phyloP scores from a whole-genome alignment of 495 filamentous ascomycete genomes.

The Penicillium arizonense region DNA sequence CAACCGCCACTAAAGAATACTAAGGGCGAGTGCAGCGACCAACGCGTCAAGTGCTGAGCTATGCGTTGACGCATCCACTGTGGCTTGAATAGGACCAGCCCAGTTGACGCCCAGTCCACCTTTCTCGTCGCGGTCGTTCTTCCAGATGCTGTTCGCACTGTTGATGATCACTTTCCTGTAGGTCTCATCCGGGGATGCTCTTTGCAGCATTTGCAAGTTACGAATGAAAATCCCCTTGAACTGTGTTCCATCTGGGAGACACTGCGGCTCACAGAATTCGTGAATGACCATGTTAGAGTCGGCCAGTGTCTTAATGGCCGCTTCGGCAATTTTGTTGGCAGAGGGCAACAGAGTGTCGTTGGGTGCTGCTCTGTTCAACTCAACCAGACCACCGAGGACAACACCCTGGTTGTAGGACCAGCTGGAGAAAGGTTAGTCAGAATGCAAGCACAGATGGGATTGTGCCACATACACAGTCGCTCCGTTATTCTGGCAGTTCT shows the following conservation, averaged over 20 bases:
- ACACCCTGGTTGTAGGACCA: slow-evolving; percentile 86
- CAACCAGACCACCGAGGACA: slow-evolving; percentile 68
- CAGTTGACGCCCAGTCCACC: slow-evolving; percentile 56
- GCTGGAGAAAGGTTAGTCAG: slow-evolving; percentile 7
- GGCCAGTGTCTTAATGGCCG: slow-evolving; percentile 55
- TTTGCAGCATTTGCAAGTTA: slow-evolving; percentile 60
- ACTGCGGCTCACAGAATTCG: slow-evolving; percentile 63
- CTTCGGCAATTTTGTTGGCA: slow-evolving; percentile 64
- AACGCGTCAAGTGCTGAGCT: slow-evolving; percentile 28
- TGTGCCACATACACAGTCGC: slow-evolving; percentile 38
- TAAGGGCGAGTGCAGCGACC: slow-evolving; percentile 55
- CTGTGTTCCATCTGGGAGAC: slow-evolving; percentile 60
- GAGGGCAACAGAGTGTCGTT: slow-evolving; percentile 51
- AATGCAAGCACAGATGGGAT: neutral
- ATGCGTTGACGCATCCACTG: slow-evolving; percentile 52
- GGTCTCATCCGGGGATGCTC: slow-evolving; percentile 45
- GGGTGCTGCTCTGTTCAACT: slow-evolving; percentile 56
- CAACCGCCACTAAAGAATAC: too few relatives aligned
- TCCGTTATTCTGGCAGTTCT: slow-evolving; percentile 64
- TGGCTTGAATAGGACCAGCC: slow-evolving; percentile 56
- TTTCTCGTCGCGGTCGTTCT: slow-evolving; percentile 48
- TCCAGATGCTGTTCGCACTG: slow-evolving; percentile 69
- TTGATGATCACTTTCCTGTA: slow-evolving; percentile 55
- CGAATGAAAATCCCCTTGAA: slow-evolving; percentile 83
- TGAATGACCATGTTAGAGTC: slow-evolving; percentile 56